Evolutionary conservation across 352 stramenopile species (phyloP), one percentile per base, ranked within the genome.

Genomic region (Globisporangium cystogenes): DNA sequence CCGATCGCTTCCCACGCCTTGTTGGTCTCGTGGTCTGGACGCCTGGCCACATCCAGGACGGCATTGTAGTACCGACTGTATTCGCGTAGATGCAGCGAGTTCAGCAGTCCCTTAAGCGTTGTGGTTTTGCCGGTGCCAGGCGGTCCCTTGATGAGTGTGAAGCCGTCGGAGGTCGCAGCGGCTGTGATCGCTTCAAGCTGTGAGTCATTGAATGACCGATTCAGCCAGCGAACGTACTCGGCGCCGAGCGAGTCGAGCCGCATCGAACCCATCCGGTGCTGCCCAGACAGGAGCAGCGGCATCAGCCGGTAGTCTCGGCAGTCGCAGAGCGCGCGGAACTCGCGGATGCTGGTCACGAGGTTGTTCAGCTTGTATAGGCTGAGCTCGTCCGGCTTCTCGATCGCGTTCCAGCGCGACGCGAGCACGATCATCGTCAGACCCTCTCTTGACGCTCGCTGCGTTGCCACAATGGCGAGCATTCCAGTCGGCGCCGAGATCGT

Each of bases 51-150:
- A 51, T 93, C 81, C 52, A 93, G 55, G 6, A 95, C 81, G 15
- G 81, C 86, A 47, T 96, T 96, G 61, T 96, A 97, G 59, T 96
- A 97, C 26, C 80, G 72, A 59, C 92, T 96, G 65, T 96, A 97
- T 58, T 97, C 89, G 14, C 87, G 82, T 46, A 97, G 64, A 74
- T 97, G 90, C 20, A 97, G 61, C 37, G 87, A 95, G 53, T 97
- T 97, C 12, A 97, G 66, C 48, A 97, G 53, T 0, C 87, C 90
- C 58, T 95, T 95, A 5, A 97, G 68, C 6, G 90, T 97, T 12
- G 87, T 96, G 6, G 90, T 97, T 62, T 97, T 97, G 48, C 90
- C 90, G 29, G 90, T 97, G 0, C 88, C 86, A 45, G 85, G 79
- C 1, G 85, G 85, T 12, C 85, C 90, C 57, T 97, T 97, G 65